Conservation (phyloP, 139 green algal genomes). For the Chlorella sp. region DNA sequence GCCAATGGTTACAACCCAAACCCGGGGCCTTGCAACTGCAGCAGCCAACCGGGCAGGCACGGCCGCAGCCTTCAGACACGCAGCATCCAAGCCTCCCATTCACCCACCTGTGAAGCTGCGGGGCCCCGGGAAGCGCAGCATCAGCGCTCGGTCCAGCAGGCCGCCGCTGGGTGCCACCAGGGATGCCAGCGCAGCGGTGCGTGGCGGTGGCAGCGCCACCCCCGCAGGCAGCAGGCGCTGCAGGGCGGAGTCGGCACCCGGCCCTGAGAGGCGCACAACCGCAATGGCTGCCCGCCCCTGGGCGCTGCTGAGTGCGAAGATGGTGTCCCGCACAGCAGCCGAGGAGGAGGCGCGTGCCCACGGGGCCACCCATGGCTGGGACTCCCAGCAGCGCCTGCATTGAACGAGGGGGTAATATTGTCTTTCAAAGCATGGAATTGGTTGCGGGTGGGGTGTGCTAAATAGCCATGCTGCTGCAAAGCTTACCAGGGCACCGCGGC, state of each 20-base stretch:
- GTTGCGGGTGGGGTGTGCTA: too few relatives aligned
- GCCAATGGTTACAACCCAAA: too few relatives aligned
- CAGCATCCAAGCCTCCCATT: not conserved
- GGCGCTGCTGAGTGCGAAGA: constrained; percentile 57
- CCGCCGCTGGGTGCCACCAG: constrained; percentile 37
- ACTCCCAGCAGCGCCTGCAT: too few relatives aligned
- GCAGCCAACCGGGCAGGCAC: too few relatives aligned
- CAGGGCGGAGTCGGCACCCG: constrained; percentile 36
- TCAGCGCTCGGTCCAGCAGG: constrained; percentile 55
- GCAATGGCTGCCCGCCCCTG: constrained; percentile 52
- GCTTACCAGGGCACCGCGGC: too few relatives aligned
- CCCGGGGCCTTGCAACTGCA: too few relatives aligned
- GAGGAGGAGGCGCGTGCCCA: too few relatives aligned
- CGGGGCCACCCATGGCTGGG: too few relatives aligned
- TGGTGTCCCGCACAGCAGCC: constrained; percentile 43
- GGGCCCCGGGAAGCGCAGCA: constrained; percentile 57
- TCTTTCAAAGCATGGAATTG: too few relatives aligned
- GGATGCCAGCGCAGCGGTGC: constrained; percentile 13
- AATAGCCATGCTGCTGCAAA: too few relatives aligned
- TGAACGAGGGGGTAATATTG: too few relatives aligned
- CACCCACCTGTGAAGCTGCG: constrained; percentile 60
- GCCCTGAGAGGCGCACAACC: constrained; percentile 60
- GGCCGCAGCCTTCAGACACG: too few relatives aligned
- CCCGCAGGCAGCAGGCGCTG: constrained; percentile 10
- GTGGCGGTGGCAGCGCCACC: constrained; percentile 10